Conservation (phyloP, 169 alveolate species). For the Theileria sp. region DNA sequence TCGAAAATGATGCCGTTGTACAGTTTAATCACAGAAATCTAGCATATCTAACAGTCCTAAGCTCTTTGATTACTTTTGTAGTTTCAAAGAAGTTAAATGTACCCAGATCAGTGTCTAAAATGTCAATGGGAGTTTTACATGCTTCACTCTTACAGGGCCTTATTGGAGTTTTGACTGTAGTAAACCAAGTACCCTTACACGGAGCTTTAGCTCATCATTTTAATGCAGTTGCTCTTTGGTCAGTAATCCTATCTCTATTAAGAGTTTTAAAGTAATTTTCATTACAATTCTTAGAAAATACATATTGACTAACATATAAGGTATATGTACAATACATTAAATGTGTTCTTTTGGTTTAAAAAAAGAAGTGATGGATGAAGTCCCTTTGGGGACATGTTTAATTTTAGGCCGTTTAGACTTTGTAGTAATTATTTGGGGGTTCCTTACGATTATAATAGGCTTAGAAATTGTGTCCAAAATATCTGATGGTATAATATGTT, state of each 20-base stretch:
- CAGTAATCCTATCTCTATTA: slow-evolving; percentile 63
- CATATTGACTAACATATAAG: not conserved
- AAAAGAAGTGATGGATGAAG: slow-evolving; percentile 9
- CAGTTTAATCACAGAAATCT: slow-evolving; percentile 85
- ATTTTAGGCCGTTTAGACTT: not conserved
- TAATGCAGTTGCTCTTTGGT: slow-evolving; percentile 71
- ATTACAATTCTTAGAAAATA: not conserved
- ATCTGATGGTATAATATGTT: slow-evolving; percentile 11
- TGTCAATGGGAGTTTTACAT: slow-evolving; percentile 67
- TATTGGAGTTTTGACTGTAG: slow-evolving; percentile 66
- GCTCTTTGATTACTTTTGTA: slow-evolving; percentile 34
- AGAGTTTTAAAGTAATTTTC: slow-evolving; percentile 19
- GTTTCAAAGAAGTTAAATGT: slow-evolving; percentile 40
- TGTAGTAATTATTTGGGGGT: slow-evolving; percentile 5
- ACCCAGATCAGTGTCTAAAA: slow-evolving; percentile 35
- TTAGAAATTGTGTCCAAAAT: slow-evolving; percentile 1
- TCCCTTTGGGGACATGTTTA: not conserved
- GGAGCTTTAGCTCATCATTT: slow-evolving; percentile 74
- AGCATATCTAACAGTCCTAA: slow-evolving; percentile 67
- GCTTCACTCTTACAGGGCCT: slow-evolving; percentile 69
- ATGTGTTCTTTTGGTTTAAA: slow-evolving; percentile 3
- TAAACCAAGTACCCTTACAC: slow-evolving; percentile 74
- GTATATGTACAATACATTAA: not conserved
- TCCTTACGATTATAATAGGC: not conserved
- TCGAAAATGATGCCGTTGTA: slow-evolving; percentile 80